Conservation (phyloP, 73 alveolate genomes). For the Paramecium sexaurelia region DNA sequence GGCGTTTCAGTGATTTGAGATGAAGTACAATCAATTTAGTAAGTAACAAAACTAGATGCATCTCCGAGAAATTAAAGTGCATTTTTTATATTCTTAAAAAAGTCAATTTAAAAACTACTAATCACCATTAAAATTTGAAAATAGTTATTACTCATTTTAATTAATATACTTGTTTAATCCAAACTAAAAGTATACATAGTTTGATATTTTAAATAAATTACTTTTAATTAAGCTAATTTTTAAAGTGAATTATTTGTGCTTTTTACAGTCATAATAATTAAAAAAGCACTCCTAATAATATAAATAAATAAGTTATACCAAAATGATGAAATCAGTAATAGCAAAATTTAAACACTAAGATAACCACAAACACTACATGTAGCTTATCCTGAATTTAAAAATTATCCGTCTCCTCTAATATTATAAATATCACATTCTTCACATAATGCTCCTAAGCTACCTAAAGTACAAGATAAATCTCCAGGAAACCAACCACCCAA, state of each 20-base stretch:
- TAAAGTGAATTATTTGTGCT: neutral
- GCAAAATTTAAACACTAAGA: neutral
- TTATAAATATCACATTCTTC: slow-evolving; percentile 35
- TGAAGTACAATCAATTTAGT: neutral
- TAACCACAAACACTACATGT: neutral
- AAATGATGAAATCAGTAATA: neutral
- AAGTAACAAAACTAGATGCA: neutral
- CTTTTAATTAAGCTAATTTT: neutral
- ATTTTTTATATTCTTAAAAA: neutral
- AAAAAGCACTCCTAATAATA: neutral
- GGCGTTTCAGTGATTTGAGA: neutral
- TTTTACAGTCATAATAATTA: neutral
- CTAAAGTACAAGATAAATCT: neutral
- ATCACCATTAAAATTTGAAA: neutral
- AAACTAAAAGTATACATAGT: neutral
- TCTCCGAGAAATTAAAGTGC: neutral
- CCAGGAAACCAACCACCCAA: slow-evolving; percentile 44
- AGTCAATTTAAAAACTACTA: neutral
- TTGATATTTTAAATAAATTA: neutral
- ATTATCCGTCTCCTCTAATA: slow-evolving; percentile 6
- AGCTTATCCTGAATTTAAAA: neutral
- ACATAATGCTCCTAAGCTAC: slow-evolving; percentile 41
- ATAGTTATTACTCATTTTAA: neutral
- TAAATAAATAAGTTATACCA: neutral
- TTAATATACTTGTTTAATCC: neutral